Base-by-base conservation (phyloP, 768 basidiomycete genomes). In the Leccinum ochraceum region DNA sequence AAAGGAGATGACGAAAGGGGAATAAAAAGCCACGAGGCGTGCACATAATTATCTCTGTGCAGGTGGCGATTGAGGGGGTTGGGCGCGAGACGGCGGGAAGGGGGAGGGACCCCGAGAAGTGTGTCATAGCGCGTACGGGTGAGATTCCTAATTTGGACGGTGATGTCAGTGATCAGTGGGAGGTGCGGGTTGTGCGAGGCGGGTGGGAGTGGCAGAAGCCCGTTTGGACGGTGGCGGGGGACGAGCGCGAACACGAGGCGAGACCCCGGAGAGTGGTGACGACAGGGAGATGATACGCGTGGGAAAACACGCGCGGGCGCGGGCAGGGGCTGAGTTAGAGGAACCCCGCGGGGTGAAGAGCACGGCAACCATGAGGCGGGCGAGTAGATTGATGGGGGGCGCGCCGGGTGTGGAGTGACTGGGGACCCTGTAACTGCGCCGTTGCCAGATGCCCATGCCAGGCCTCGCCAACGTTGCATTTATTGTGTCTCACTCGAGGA, bases 171-270 rank as follows among this genome's bases (percentile, higher is more conserved):
- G 66, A 66, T 66, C 56, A 22, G 53, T 66, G 46, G 6, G 39
- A 39, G 39, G 42, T 44, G 42, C 42, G 42, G 42, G 42, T 44
- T 44, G 42, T 54, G 65, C 62, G 57, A 66, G 56, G 60, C 57
- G 63, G 62, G 53, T 62, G 49, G 48, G 61, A 46, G 52, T 54
- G 50, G 42, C 49, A 60, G 37, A 37, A 37, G 37, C 37, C 39
- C 39, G 39, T 39, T 39, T 39, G 39, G 39, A 39, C 39, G 39
- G 39, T 42, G 39, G 39, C 39, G 39, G 39, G 39, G 39, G 51
- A 53, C 54, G 63, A 69, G 67, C 72, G 70, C 72, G 66, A 68
- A 72, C 71, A 72, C 72, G 71, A 72, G 71, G 71, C 72, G 61
- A 54, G 8, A 63, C 65, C 67, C 69, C 71, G 67, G 42, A 36